Evolutionary conservation across 2,329 filamentous ascomycete genomes (phyloP).

Genomic region (Hirsutella minnesotensis): DNA sequence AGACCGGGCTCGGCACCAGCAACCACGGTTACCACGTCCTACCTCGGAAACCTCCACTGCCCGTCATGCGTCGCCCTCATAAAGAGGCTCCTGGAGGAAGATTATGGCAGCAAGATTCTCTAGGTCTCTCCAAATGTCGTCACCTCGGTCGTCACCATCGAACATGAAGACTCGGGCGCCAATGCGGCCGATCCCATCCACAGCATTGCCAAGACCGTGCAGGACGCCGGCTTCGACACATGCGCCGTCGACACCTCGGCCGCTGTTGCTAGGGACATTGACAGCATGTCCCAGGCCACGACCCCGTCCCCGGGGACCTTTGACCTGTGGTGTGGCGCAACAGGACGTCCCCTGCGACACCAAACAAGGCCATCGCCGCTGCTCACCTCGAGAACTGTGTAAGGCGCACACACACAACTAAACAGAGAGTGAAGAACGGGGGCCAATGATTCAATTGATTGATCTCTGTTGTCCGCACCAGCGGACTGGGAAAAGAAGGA

Average conservation of each 20-base stretch:
- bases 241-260: slow-evolving; percentile 32
- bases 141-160: slow-evolving; percentile 54
- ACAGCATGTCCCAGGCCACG: slow-evolving; percentile 10
- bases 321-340: slow-evolving; percentile 20
- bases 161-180: slow-evolving; percentile 33
- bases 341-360: slow-evolving; percentile 11
- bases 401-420: no score
- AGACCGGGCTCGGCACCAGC: slow-evolving; percentile 8
- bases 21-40: slow-evolving; percentile 39
- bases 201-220: slow-evolving; percentile 33
- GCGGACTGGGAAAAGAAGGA: no score
- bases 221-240: slow-evolving; percentile 48
- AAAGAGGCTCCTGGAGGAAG: slow-evolving; percentile 40
- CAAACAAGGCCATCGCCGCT: slow-evolving; percentile 13
- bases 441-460: no score
- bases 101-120: slow-evolving; percentile 31
- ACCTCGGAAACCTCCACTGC: slow-evolving; percentile 65
- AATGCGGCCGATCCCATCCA: slow-evolving; percentile 31
- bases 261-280: slow-evolving; percentile 16
- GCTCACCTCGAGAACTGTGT: slow-evolving; percentile 24
- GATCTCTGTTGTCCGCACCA: no score
- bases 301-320: slow-evolving; percentile 9
- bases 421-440: no score
- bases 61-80: slow-evolving; percentile 62
- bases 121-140: slow-evolving; percentile 61